Conservation (phyloP, 2,329 filamentous ascomycete species). For the Colletotrichum gloeosporioides region DNA sequence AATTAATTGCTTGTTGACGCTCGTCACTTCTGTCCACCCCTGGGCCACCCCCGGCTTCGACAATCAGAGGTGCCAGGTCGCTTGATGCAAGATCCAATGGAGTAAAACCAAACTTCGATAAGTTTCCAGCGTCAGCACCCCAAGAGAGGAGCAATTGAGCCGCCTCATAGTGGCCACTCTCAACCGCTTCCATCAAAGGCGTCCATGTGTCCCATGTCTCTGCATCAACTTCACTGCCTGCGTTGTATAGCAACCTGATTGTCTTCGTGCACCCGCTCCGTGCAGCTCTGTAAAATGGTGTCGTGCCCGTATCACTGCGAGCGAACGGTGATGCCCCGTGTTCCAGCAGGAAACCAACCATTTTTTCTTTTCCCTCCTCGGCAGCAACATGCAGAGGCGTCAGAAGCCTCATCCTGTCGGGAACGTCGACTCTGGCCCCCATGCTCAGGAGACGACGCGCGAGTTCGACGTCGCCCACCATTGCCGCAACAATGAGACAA, state of each 20-base stretch:
- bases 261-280: accelerated
- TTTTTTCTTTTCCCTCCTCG: accelerated
- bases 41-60: not conserved
- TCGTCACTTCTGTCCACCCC: not conserved
- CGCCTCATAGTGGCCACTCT: not conserved
- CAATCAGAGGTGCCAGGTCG: not conserved
- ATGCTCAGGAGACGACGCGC: accelerated
- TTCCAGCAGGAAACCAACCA: accelerated
- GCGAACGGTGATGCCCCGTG: not conserved
- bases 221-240: accelerated
- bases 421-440: accelerated
- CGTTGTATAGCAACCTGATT: accelerated
- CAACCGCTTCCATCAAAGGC: not conserved
- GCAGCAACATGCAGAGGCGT: not conserved
- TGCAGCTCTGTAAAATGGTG: not conserved
- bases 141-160: not conserved
- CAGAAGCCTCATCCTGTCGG: not conserved
- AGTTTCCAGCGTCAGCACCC: not conserved
- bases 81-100: not conserved
- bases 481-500: not conserved
- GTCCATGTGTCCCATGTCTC: conserved; percentile 29
- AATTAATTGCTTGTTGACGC: accelerated
- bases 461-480: accelerated
- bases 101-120: accelerated
- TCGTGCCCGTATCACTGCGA: not conserved